phyloP scores from a whole-genome alignment of 208 protist species.

The Acanthamoeba polyphaga region DNA sequence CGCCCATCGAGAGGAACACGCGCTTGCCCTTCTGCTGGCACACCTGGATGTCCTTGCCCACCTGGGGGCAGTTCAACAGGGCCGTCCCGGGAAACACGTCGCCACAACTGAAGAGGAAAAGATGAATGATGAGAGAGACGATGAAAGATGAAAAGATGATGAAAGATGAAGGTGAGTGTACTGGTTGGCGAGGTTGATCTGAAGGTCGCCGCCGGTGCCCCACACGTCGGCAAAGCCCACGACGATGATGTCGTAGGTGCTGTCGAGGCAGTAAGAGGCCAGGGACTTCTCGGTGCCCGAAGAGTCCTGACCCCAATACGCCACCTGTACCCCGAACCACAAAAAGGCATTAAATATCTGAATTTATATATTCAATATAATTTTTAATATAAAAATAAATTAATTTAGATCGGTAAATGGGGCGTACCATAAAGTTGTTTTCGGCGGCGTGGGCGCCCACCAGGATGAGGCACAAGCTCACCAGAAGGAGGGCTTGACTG shows the following conservation, averaged over 20 bases:
- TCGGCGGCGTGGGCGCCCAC: no score
- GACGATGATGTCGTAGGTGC: slow-evolving; percentile 79
- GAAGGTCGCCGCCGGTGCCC: slow-evolving; percentile 17
- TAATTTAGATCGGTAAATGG: no score
- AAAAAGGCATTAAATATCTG: not conserved
- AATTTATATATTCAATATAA: no score
- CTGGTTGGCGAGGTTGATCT: slow-evolving; percentile 22
- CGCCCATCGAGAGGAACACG: slow-evolving; percentile 71
- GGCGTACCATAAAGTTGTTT: no score
- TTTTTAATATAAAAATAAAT: no score
- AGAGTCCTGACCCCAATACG: slow-evolving; percentile 56
- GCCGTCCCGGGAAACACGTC: not conserved
- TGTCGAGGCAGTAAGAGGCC: slow-evolving; percentile 66
- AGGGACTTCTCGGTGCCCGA: slow-evolving; percentile 37
- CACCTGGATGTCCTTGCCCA: slow-evolving; percentile 62
- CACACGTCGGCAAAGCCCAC: slow-evolving; percentile 65
- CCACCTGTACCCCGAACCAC: not conserved
- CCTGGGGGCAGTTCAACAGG: slow-evolving; percentile 55
- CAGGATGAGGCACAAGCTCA: no score
- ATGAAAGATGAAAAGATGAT: no score
- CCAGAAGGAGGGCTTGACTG: no score
- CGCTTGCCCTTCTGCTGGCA: slow-evolving; percentile 75
- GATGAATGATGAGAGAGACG: no score
- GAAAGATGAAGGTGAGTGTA: not conserved
- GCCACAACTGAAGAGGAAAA: not conserved